Conservation (phyloP, 441 rosid species). For the Raphanus hybrid region DNA sequence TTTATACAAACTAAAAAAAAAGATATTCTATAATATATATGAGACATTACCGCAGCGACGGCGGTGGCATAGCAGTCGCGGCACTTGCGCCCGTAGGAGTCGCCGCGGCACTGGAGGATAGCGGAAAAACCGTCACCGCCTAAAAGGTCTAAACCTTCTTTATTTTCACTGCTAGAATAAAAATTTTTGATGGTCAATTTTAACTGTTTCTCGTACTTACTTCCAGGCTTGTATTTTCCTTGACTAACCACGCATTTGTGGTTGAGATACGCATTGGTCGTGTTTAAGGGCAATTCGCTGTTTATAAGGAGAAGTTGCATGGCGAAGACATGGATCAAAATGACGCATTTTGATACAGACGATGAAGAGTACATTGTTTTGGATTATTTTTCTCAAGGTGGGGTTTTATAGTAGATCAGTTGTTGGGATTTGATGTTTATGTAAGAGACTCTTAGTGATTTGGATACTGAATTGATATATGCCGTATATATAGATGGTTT, state of each 20-base stretch:
- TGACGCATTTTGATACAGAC: not conserved
- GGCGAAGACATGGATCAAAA: not conserved
- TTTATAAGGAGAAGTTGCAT: constrained; percentile 10
- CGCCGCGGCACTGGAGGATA: constrained; percentile 68
- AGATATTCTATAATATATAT: not conserved
- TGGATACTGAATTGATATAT: not conserved
- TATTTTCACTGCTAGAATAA: not conserved
- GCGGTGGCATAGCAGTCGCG: not conserved
- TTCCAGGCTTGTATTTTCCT: constrained; percentile 50
- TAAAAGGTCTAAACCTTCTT: not conserved
- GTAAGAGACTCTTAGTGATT: not conserved
- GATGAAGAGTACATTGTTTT: constrained; percentile 18
- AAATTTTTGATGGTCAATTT: constrained; percentile 1
- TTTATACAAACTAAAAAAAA: not conserved
- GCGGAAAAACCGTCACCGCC: constrained; percentile 32
- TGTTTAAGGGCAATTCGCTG: constrained; percentile 15
- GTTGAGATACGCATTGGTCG: constrained; percentile 35
- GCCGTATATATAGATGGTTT: not conserved
- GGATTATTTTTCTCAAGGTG: not conserved
- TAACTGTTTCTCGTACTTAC: constrained; percentile 45
- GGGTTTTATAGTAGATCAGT: not conserved
- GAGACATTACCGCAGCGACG: not conserved
- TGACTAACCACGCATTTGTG: constrained; percentile 52
- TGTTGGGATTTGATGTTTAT: not conserved
- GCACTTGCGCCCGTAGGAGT: constrained; percentile 50